These are phyloP conservation scores for Immersiella caudata DNA, from an alignment of 495 filamentous ascomycete genomes.

Conservation along the genomic window DNA sequence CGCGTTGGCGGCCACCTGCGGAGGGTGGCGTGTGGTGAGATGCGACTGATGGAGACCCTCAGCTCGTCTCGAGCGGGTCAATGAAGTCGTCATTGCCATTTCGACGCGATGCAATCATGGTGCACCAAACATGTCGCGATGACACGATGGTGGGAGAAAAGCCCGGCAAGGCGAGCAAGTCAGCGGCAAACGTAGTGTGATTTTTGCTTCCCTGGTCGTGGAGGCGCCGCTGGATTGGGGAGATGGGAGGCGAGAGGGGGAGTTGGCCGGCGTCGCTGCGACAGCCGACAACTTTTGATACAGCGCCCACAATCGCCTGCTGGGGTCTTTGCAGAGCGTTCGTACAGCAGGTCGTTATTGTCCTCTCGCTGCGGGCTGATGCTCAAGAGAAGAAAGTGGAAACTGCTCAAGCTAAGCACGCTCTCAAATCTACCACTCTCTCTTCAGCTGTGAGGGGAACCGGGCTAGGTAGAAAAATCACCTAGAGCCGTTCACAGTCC, in stretches of 20 bases:
- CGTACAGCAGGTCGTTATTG: not conserved
- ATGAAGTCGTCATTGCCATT: conserved; percentile 41
- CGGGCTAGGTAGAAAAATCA: not conserved
- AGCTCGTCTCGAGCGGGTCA: conserved; percentile 43
- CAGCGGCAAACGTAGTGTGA: not conserved
- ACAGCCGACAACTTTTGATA: conserved; percentile 13
- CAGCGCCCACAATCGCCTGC: conserved; percentile 11
- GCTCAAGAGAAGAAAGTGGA: not conserved
- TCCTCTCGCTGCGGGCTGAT: not conserved
- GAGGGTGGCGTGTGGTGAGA: conserved; percentile 26
- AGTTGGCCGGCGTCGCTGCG: conserved; percentile 5
- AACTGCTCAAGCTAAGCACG: not conserved
- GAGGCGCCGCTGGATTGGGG: not conserved
- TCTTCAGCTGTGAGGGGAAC: conserved; percentile 3
- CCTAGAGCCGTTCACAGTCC: not conserved
- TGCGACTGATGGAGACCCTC: conserved; percentile 34
- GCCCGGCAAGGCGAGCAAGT: conserved; percentile 1
- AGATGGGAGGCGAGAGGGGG: conserved; percentile 2
- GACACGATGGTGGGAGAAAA: not conserved
- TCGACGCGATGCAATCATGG: conserved; percentile 27
- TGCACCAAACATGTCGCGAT: conserved; percentile 9
- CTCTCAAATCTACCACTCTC: not conserved
- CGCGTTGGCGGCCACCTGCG: conserved; percentile 23
- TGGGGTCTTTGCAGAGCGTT: not conserved
- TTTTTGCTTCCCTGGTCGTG: not conserved